Percentiles rank a stretch among this genome's conserved stretches.
Evolutionary conservation across 2,329 filamentous ascomycete species (phyloP).

Genomic region (Colletotrichum salicis): DNA sequence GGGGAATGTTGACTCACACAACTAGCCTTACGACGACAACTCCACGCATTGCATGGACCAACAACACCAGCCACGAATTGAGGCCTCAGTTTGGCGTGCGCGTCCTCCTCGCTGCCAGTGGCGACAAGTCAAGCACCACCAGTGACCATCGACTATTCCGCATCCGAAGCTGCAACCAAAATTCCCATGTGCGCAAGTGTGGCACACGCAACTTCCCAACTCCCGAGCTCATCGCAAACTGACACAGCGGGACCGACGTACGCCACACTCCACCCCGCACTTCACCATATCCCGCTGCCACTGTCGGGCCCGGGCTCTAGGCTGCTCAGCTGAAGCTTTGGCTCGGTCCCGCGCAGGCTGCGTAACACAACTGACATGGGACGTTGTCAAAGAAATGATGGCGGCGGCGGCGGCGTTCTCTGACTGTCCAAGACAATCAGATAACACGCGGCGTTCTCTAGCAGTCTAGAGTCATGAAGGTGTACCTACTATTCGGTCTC

Average conservation of each 20-base stretch:
- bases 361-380: slow-evolving; percentile 16
- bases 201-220: neutral
- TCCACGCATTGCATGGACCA: slow-evolving; percentile 9
- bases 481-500: slow-evolving; percentile 19
- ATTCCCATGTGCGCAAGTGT: neutral
- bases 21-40: slow-evolving; percentile 22
- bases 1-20: slow-evolving; percentile 25
- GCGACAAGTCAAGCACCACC: slow-evolving; percentile 16
- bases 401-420: neutral
- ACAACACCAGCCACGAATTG: neutral
- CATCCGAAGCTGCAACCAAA: neutral
- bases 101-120: slow-evolving; percentile 18
- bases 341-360: slow-evolving; percentile 4
- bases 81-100: slow-evolving; percentile 29
- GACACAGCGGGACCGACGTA: slow-evolving; percentile 17
- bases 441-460: slow-evolving; percentile 13
- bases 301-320: slow-evolving; percentile 20
- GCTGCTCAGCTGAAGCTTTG: slow-evolving; percentile 1
- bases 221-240: slow-evolving; percentile 8
- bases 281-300: slow-evolving; percentile 2
- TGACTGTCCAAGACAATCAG: neutral
- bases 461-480: neutral
- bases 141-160: neutral
- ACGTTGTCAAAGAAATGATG: neutral
- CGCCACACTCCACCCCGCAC: slow-evolving; percentile 3